Base-by-base conservation (phyloP, 2,329 filamentous ascomycete species). In the Ophioceras dolichostomum region DNA sequence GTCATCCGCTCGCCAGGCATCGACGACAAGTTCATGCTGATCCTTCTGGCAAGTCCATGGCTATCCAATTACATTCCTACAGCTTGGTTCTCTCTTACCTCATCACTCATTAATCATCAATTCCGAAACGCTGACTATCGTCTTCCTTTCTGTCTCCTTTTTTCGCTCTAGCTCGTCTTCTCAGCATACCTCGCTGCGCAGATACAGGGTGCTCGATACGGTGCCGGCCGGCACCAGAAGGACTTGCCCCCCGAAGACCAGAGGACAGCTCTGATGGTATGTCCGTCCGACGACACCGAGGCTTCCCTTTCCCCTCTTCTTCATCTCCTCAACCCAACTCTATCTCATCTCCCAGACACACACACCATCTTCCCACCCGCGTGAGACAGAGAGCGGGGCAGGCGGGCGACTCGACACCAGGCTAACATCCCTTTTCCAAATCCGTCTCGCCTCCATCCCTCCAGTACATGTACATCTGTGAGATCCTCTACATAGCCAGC, bases 401-500 rank as follows among this genome's bases (percentile, higher is more conserved):
- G n/a, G n/a, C n/a, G n/a, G n/a, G n/a, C n/a, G n/a, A n/a, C n/a
- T n/a, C n/a, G n/a, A n/a, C n/a, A n/a, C n/a, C n/a, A n/a, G n/a
- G n/a, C n/a, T n/a, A n/a, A n/a, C n/a, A n/a, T n/a, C n/a, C n/a
- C n/a, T n/a, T n/a, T n/a, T n/a, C n/a, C n/a, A n/a, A n/a, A n/a
- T n/a, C n/a, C n/a, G n/a, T n/a, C n/a, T n/a, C n/a, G n/a, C n/a
- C n/a, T n/a, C n/a, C n/a, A n/a, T n/a, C n/a, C n/a, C n/a, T n/a
- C n/a, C n/a, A 26, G 22, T 26, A 26, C 29, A 18, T 24, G 27
- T 37, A 37, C n/a, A 27, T 31, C n/a, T 24, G 19, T 14, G 28
- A 37, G 39, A 51, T 57, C 1, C 49, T 59, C 20, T 65, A 65
- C 40, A 55, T 63, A 18, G 30, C 30, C 26, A 38, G 62, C 9